Evolutionary conservation across 805 yeast genomes (phyloP), one percentile per base, ranked within the genome.

Genomic region (Blastobotrys muscicola): DNA sequence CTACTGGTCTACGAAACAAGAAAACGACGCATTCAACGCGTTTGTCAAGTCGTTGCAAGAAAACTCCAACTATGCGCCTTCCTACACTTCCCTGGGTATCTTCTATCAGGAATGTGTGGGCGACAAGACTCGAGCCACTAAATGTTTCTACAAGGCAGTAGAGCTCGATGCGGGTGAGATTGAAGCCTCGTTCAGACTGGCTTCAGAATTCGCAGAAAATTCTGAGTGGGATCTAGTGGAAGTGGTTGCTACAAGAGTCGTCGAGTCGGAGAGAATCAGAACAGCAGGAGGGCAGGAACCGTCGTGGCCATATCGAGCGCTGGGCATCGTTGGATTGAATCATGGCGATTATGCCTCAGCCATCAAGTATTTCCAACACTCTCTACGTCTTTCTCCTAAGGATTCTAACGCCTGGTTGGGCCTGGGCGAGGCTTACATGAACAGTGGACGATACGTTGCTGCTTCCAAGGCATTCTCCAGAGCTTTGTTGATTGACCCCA

Each of bases 391-490:
- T 50, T 67, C 78, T 36, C 67, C 82, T 0, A 50, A 56, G 42
- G 97, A 92, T 61, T 59, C 75, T 1, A 81, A 84, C 50, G 81
- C 95, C 2, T 90, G 97, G 97, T 69, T 83, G 26, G 96, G 96
- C 1, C 67, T 92, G n/a, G 98, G 98, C n/a, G 97, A 92, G 59
- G 90, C 96, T 0, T 92, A 92, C 60, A 68, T 74, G 43, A 75
- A 78, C 20, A 77, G 92, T 60, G 98, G 98, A 2, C 71, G 95
- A 48, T 67, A 81, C 36, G 89, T 85, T 44, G 94, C 97, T 2
- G 85, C 95, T 0, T 69, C 75, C 8, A 87, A 84, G 60, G 97
- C 92, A 1, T 83, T 87, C 53, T 69, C 67, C 29, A 78, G 78
- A 45, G 85, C 89, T 0, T 55, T 76, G 37, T 69, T 69, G 33